Percentiles rank a stretch among this genome's conserved stretches.
phyloP scores from a whole-genome alignment of 2,329 filamentous ascomycete species.

The Cytospora chrysosperma region DNA sequence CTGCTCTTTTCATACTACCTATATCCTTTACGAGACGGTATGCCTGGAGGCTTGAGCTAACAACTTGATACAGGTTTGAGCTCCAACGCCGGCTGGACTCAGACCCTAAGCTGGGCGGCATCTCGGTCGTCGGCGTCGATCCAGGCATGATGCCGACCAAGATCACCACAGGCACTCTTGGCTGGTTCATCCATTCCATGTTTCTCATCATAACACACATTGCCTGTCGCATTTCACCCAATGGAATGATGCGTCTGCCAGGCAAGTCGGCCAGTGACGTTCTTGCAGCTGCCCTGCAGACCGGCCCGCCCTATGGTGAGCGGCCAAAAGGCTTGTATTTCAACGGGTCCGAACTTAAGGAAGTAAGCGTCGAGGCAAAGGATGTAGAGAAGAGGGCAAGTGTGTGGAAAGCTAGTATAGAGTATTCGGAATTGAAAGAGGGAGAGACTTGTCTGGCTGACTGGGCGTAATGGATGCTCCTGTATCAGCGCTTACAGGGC shows the following conservation, averaged over 20 bases:
- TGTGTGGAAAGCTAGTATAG: slow-evolving; percentile 8
- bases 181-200: slow-evolving; percentile 23
- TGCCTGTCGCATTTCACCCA: background rate
- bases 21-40: no score
- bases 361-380: background rate
- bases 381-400: slow-evolving; percentile 1
- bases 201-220: slow-evolving; percentile 1
- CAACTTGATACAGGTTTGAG: slow-evolving; percentile 25
- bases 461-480: background rate
- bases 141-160: slow-evolving; percentile 34
- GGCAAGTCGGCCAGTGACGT: slow-evolving; percentile 11
- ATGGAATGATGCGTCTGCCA: background rate
- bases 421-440: background rate
- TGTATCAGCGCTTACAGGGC: no score
- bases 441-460: slow-evolving; percentile 1
- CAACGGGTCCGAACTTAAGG: background rate
- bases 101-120: slow-evolving; percentile 31
- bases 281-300: background rate
- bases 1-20: no score
- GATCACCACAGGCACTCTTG: slow-evolving; percentile 19
- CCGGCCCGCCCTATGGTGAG: background rate
- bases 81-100: slow-evolving; percentile 31
- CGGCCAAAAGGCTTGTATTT: slow-evolving; percentile 7
- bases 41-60: no score
- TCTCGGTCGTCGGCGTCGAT: slow-evolving; percentile 35